phyloP scores from a whole-genome alignment of 257 asterid species.

The Solanum pimpinellifolium region DNA sequence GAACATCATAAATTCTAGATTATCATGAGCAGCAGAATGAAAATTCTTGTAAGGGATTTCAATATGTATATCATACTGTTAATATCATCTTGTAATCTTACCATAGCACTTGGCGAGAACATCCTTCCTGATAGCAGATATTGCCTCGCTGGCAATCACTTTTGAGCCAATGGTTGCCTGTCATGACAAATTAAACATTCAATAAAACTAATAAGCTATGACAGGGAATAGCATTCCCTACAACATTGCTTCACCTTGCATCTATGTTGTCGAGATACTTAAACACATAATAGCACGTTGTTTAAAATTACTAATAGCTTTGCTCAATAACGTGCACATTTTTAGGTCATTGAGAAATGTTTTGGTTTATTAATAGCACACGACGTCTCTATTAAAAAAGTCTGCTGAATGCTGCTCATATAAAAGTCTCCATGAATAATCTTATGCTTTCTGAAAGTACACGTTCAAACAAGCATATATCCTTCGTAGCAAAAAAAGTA shows the following conservation, averaged over 20 bases:
- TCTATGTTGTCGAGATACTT: neutral
- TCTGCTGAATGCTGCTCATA: neutral
- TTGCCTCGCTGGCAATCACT: constrained; percentile 94
- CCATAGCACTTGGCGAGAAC: constrained; percentile 99
- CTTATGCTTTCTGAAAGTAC: neutral
- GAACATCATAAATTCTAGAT: neutral
- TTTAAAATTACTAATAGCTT: neutral
- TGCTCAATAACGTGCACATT: neutral
- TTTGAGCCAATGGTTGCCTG: constrained; percentile 96
- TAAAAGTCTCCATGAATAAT: neutral
- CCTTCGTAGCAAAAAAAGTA: neutral
- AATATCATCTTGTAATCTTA: constrained; percentile 17
- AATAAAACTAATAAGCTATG: neutral
- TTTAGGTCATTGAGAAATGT: neutral
- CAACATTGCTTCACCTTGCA: neutral
- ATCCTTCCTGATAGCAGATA: constrained; percentile 95
- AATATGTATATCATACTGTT: neutral
- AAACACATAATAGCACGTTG: neutral
- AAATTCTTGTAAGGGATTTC: neutral
- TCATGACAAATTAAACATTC: constrained; percentile 3
- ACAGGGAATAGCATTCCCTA: neutral
- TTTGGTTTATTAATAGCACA: neutral
- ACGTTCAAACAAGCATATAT: neutral
- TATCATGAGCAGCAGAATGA: neutral
- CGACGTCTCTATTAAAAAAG: neutral